Evolutionary conservation across 441 rosid genomes (phyloP), one percentile per base, ranked within the genome.

Genomic region (Lepidium campestre): DNA sequence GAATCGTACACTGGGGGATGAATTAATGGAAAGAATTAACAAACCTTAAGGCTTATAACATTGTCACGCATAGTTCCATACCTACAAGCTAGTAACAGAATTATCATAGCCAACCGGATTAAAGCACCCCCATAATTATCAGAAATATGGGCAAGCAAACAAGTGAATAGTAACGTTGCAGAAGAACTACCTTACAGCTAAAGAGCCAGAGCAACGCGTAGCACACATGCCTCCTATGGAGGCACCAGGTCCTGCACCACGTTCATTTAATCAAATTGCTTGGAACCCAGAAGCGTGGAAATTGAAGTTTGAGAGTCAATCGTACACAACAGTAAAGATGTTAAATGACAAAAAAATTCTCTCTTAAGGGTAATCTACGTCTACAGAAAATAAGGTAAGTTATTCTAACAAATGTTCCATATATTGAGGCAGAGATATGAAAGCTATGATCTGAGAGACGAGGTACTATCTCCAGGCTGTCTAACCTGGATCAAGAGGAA

Each of bases 11-110:
- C 41, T 44, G 25, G 57, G 71, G 56, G 25, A 80, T 31, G 58
- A 42, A 73, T 55, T 29, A 62, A 32, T 48, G 61, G 59, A 48
- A 61, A 35, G 65, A 56, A 57, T 11, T 11, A 49, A 74, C 82
- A 66, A 72, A 90, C 97, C 98, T 86, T 90, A 70, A 93, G 98
- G 80, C 70, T 90, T 67, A 90, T 90, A 73, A 93, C 98, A 80
- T 88, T 93, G 62, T 90, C 97, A 27, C 96, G 88, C 98, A 93
- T 93, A 55, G 98, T 93, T 66, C 98, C 96, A 70, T 93, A 93
- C 93, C 98, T 93, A 80, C 81, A 83, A 74, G 85, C 83, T 81
- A 85, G 77, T 76, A 76, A 45, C 72, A 66, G 70, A 65, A 63
- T 75, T 54, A 77, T 79, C 63, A 83, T 75, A 65, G 63, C 77